A percentile compares a stretch with the other conserved stretches of the same genome.
Conservation (phyloP, 768 basidiomycete species). For the Psilocybe cyanescens region DNA sequence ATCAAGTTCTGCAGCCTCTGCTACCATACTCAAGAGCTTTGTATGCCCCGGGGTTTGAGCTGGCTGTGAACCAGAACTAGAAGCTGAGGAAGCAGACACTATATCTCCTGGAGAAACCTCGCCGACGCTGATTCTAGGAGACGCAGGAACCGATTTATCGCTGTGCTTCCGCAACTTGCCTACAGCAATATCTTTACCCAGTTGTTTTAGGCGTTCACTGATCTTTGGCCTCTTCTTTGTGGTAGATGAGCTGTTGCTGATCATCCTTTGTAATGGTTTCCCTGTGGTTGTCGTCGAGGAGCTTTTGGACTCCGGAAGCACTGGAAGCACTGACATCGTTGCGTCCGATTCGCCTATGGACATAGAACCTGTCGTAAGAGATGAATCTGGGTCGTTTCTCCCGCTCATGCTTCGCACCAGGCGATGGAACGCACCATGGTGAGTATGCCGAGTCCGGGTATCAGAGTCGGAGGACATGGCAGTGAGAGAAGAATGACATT, state of each 20-base stretch:
- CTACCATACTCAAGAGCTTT: constrained; percentile 6
- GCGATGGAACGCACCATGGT: constrained; percentile 14
- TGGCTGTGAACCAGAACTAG: background rate
- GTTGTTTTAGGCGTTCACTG: constrained; percentile 17
- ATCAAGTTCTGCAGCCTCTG: constrained; percentile 5
- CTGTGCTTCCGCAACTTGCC: constrained; percentile 15
- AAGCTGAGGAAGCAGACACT: background rate
- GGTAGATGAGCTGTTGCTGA: constrained; percentile 8
- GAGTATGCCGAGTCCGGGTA: constrained; percentile 3
- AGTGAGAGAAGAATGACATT: constrained; percentile 1
- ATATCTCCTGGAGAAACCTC: background rate
- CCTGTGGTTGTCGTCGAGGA: background rate
- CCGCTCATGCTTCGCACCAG: constrained; percentile 17
- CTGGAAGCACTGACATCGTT: background rate
- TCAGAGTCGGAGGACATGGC: constrained; percentile 15
- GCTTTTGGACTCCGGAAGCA: background rate
- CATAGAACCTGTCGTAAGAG: background rate
- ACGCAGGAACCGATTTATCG: constrained; percentile 9
- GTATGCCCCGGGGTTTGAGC: background rate
- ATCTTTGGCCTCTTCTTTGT: constrained; percentile 14
- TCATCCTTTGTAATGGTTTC: constrained; percentile 1
- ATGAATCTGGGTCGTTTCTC: background rate
- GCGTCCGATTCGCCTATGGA: background rate
- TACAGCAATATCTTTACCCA: constrained; percentile 15
- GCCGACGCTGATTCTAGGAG: constrained; percentile 4